These are phyloP conservation scores for Pilaira anomala DNA, from an alignment of 192 early-diverging fungal genomes.

Conservation along the genomic window DNA sequence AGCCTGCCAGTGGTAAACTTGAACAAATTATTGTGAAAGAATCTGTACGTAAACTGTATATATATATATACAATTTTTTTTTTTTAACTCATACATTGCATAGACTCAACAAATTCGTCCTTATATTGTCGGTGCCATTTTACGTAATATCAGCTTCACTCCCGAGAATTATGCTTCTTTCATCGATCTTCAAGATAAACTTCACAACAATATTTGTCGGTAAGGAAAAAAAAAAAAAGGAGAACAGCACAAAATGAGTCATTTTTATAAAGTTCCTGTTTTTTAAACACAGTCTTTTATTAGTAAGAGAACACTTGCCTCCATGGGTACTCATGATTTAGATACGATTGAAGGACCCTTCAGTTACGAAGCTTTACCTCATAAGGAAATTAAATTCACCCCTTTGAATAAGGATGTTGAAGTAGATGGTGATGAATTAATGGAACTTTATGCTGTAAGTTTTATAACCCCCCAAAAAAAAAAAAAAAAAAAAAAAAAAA, in stretches of 20 bases:
- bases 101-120: slow-evolving; percentile 85
- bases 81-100: background rate
- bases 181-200: slow-evolving; percentile 98
- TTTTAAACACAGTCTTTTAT: slow-evolving; percentile 3
- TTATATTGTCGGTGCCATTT: slow-evolving; percentile 83
- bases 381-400: slow-evolving; percentile 88
- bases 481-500: no score
- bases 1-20: slow-evolving; percentile 53
- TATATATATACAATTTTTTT: background rate
- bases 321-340: slow-evolving; percentile 98
- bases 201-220: slow-evolving; percentile 96
- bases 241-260: background rate
- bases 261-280: no score
- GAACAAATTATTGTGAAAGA: slow-evolving; percentile 66
- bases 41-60: slow-evolving; percentile 50
- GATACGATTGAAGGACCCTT: slow-evolving; percentile 93
- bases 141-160: slow-evolving; percentile 84
- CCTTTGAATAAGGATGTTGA: slow-evolving; percentile 88
- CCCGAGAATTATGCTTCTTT: slow-evolving; percentile 87
- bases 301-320: slow-evolving; percentile 88
- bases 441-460: slow-evolving; percentile 80
- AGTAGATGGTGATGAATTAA: slow-evolving; percentile 86
- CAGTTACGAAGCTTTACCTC: slow-evolving; percentile 88
- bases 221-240: no score
- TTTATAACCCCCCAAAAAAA: no score